Conservation (phyloP, 768 basidiomycete genomes). For the Mycena galericulata region DNA sequence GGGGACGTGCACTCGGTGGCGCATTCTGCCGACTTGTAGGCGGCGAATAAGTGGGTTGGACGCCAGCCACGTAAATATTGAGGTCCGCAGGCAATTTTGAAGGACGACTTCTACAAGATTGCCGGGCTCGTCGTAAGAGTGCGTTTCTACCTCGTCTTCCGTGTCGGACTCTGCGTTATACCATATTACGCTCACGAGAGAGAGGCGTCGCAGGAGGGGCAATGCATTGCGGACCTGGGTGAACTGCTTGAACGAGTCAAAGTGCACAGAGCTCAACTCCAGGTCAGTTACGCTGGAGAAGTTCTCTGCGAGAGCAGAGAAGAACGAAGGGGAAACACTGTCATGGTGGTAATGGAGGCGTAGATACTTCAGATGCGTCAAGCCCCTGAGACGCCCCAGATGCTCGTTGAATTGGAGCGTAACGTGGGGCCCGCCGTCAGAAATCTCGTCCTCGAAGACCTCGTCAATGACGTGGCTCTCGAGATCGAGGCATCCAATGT, state of each 20-base stretch:
- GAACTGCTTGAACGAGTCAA: slow-evolving; percentile 7
- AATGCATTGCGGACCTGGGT: background rate
- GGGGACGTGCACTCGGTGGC: background rate
- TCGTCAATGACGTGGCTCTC: slow-evolving; percentile 19
- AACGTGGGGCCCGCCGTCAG: background rate
- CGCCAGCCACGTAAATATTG: background rate
- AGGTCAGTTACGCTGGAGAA: slow-evolving; percentile 7
- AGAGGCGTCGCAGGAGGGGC: slow-evolving; percentile 12
- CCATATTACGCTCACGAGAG: background rate
- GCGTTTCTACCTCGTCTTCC: background rate
- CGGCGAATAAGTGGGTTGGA: slow-evolving; percentile 1
- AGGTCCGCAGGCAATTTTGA: background rate
- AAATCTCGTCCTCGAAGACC: background rate
- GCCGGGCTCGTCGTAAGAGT: background rate
- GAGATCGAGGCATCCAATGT: slow-evolving; percentile 23
- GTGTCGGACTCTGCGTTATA: background rate
- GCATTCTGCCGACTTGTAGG: background rate
- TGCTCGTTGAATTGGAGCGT: slow-evolving; percentile 18
- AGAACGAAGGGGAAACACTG: background rate
- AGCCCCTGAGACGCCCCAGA: background rate
- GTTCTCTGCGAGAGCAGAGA: background rate
- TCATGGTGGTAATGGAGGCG: slow-evolving; percentile 9
- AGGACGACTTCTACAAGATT: background rate
- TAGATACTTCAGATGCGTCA: slow-evolving; percentile 6
- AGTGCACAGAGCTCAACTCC: slow-evolving; percentile 6